phyloP scores from a whole-genome alignment of 2,329 filamentous ascomycete species.

The Calonectria hawksworthii region DNA sequence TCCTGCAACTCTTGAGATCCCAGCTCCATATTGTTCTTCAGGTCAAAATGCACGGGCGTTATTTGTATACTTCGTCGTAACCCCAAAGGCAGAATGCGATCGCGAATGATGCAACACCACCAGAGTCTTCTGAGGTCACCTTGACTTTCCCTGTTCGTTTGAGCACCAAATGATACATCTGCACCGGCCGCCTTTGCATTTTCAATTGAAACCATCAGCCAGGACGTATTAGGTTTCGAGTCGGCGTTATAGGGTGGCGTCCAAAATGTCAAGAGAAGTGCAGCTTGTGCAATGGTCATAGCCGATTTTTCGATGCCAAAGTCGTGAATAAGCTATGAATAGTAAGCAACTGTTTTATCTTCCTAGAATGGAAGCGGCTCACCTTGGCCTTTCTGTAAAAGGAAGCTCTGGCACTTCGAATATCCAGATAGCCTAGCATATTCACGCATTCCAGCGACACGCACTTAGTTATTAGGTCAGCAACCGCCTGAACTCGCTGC shows the following conservation, averaged over 20 bases:
- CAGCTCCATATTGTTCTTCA: background rate
- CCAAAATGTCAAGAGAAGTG: slow-evolving; percentile 8
- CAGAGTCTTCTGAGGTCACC: background rate
- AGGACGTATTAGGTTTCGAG: slow-evolving; percentile 10
- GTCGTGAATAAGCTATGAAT: background rate
- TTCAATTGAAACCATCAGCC: slow-evolving; percentile 11
- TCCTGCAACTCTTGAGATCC: background rate
- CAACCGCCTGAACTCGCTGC: too few species aligned
- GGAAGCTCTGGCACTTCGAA: slow-evolving; percentile 17
- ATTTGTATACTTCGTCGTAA: slow-evolving; percentile 9
- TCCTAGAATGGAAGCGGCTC: too few species aligned
- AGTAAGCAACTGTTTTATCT: background rate
- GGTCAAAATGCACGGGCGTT: slow-evolving; percentile 4
- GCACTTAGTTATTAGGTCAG: background rate
- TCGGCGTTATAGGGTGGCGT: background rate
- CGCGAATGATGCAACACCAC: slow-evolving; percentile 15
- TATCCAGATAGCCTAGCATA: background rate
- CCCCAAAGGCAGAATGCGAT: slow-evolving; percentile 1
- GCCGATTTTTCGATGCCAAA: background rate
- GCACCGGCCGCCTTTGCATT: background rate
- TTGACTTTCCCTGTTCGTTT: background rate
- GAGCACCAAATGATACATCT: background rate
- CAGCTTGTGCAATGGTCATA: background rate
- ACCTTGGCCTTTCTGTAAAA: slow-evolving; percentile 18
- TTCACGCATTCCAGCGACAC: background rate